phyloP scores from a whole-genome alignment of 2,329 filamentous ascomycete genomes.

The Orbilia ellipsospora region DNA sequence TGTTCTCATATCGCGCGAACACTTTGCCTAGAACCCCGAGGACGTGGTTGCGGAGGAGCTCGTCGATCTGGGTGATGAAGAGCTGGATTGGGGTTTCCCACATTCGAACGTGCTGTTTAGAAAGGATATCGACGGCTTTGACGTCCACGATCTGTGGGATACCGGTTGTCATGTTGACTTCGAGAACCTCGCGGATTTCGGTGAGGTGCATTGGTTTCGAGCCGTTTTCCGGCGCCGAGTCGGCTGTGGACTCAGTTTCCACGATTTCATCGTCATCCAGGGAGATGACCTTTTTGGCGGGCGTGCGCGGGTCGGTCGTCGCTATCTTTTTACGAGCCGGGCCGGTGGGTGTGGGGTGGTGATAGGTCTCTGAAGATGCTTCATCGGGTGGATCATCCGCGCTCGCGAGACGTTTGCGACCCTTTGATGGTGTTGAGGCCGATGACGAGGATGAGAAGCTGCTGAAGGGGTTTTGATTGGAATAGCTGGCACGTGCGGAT shows the following conservation, averaged over 20 bases:
- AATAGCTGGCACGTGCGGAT: constrained; percentile 6
- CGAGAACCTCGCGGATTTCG: constrained; percentile 57
- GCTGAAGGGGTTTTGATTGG: not conserved
- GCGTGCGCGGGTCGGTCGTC: constrained; percentile 19
- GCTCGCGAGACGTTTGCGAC: constrained; percentile 38
- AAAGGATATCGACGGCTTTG: constrained; percentile 56
- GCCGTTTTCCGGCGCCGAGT: not conserved
- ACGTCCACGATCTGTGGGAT: constrained; percentile 58
- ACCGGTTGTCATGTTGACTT: constrained; percentile 53
- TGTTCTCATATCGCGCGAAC: constrained; percentile 56
- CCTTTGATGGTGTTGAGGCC: constrained; percentile 20
- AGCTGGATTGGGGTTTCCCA: constrained; percentile 55
- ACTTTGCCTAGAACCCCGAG: constrained; percentile 42
- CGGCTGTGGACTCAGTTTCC: constrained; percentile 33
- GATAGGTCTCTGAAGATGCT: constrained; percentile 33
- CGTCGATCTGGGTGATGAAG: constrained; percentile 51
- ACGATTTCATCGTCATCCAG: constrained; percentile 44
- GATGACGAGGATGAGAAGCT: constrained; percentile 32
- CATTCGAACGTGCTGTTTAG: constrained; percentile 53
- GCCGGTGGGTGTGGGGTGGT: constrained; percentile 6
- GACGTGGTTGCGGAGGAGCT: constrained; percentile 46
- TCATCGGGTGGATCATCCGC: constrained; percentile 47
- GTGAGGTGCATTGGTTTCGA: constrained; percentile 54
- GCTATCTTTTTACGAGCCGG: constrained; percentile 52
- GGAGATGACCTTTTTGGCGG: constrained; percentile 31